Base-by-base conservation (phyloP, 2,329 filamentous ascomycete species). In the Aspergillus persii region DNA sequence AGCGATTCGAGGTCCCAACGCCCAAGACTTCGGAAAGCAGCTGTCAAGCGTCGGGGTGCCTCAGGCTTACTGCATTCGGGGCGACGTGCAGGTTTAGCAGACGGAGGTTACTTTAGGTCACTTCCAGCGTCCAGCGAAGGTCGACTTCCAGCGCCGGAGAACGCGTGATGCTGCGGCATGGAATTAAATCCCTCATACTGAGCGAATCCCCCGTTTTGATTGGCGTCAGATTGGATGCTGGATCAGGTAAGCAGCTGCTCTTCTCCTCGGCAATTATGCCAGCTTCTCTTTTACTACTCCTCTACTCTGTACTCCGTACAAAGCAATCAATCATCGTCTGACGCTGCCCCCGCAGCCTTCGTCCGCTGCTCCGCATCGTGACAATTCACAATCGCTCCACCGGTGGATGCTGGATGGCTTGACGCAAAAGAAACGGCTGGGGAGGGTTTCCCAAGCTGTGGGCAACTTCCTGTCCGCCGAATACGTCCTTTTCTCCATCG, bases 301-400 rank as follows among this genome's bases (percentile, higher is more conserved):
- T 11, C 33, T 9, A 36, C 33, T 36, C 33, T 11, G 9, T 36
- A 12, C 18, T 23, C 18, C 18, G 18, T 23, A 23, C 33, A 12
- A 36, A 36, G 15, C 33, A 36, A 12, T 23, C 44, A 23, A 23
- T 33, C 49, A 50, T 50, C 30, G 8, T 29, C 27, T 50, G 27
- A 50, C 49, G 15, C 36, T 41, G 12, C 36, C 36, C 36, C 36
- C 44, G 26, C 44, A 27, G 44, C 9, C 44, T 23, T 23, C 27
- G 27, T 23, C 44, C 44, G 44, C 9, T 41, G 27, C 30, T 36
- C 29, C 46, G 56, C 59, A 61, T 56, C 30, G 51, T 36, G 59
- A 58, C 56, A 61, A 52, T 61, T 58, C 59, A 61, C 27, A n/a
- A n/a, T 15, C 15, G 31, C 52, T 58, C 59, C 59, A 61, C 56